phyloP scores from a whole-genome alignment of 75 land plant genomes.

The Chamaecyparis obtusa region DNA sequence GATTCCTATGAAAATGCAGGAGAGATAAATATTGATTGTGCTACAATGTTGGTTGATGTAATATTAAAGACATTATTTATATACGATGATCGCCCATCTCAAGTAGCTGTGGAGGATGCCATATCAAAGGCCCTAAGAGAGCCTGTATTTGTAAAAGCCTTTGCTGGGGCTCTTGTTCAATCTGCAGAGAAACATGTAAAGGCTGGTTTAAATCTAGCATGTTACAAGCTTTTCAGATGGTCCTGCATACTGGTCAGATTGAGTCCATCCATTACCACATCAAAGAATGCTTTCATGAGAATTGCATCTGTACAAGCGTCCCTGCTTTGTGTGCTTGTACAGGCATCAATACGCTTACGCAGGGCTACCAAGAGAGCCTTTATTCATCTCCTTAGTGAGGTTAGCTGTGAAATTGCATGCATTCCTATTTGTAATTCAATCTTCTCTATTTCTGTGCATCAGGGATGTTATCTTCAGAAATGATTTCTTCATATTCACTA shows the following conservation, averaged over 20 bases:
- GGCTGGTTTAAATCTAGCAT: constrained; percentile 38
- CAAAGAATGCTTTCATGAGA: constrained; percentile 75
- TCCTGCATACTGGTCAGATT: constrained; percentile 75
- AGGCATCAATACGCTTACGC: constrained; percentile 50
- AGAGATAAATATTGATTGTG: constrained; percentile 50
- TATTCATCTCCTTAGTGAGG: constrained; percentile 60
- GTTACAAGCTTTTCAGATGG: constrained; percentile 83
- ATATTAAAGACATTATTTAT: constrained; percentile 67
- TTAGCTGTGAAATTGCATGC: constrained; percentile 12
- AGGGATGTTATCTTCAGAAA: not conserved
- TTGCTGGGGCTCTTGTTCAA: constrained; percentile 86
- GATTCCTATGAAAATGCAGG: constrained; percentile 23
- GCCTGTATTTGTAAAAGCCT: constrained; percentile 71
- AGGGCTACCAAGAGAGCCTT: constrained; percentile 56
- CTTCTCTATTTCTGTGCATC: constrained; percentile 6
- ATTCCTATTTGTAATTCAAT: not conserved
- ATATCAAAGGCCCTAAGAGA: constrained; percentile 56
- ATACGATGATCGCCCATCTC: constrained; percentile 86
- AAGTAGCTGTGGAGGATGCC: constrained; percentile 73
- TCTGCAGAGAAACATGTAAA: constrained; percentile 63
- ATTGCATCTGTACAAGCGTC: constrained; percentile 64
- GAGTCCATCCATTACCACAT: constrained; percentile 59
- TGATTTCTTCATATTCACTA: not conserved
- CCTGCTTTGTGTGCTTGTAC: constrained; percentile 49
- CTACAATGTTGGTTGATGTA: constrained; percentile 60